These are phyloP conservation scores for Fraxinus platypoda DNA, from an alignment of 305 asterid genomes.

Conservation along the genomic window DNA sequence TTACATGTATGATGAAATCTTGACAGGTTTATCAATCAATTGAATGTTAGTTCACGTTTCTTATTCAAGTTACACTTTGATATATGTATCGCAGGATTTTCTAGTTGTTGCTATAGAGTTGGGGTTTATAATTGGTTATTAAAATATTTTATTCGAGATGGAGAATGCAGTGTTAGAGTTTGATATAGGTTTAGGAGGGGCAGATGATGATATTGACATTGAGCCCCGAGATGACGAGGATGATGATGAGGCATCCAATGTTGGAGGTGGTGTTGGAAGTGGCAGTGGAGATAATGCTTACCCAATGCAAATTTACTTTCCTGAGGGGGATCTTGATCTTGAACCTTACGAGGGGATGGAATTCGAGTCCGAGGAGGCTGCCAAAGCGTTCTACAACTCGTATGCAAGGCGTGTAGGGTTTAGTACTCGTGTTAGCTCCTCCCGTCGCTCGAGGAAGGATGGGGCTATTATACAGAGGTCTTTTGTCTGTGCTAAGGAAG, in stretches of 20 bases:
- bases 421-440: conserved; percentile 94
- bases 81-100: conserved; percentile 1
- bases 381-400: conserved; percentile 86
- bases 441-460: conserved; percentile 90
- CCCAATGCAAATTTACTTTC: conserved; percentile 41
- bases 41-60: not conserved
- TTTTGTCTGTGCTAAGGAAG: conserved; percentile 92
- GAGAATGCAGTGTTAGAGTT: conserved; percentile 72
- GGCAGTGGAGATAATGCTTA: conserved; percentile 40
- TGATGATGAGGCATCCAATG: conserved; percentile 33
- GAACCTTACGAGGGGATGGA: conserved; percentile 95
- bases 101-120: conserved; percentile 2
- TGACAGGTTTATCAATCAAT: conserved; percentile 22
- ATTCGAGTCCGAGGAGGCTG: conserved; percentile 94
- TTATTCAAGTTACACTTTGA: not conserved
- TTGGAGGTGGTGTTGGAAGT: conserved; percentile 52
- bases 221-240: conserved; percentile 50
- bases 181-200: conserved; percentile 74
- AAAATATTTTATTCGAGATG: conserved; percentile 34
- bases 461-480: conserved; percentile 98
- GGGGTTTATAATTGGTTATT: conserved; percentile 11
- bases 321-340: conserved; percentile 73
- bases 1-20: conserved; percentile 21
- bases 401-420: conserved; percentile 90
- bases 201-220: conserved; percentile 62